phyloP scores from a whole-genome alignment of 140 eudicot genomes.

The Erigeron philadelphicus region DNA sequence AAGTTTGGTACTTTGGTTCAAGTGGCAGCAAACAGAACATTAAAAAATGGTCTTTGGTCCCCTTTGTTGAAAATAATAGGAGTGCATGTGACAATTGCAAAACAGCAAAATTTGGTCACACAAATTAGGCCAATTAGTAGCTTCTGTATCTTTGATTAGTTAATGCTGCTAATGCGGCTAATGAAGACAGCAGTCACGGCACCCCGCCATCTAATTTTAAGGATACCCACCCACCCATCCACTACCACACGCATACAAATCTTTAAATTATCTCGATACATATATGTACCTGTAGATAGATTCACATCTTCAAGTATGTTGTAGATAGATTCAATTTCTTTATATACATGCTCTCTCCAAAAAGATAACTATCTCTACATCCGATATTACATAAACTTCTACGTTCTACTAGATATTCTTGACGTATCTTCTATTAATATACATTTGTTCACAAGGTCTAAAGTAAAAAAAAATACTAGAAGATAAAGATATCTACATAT shows the following conservation, averaged over 20 bases:
- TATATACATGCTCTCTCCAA: constrained; percentile 10
- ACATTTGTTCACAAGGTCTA: constrained; percentile 4
- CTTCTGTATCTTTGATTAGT: constrained; percentile 6
- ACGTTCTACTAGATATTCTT: neutral
- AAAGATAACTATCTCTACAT: constrained; percentile 13
- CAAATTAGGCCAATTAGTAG: neutral
- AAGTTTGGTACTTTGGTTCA: constrained; percentile 17
- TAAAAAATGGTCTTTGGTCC: constrained; percentile 9
- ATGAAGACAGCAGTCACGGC: constrained; percentile 22
- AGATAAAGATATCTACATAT: neutral
- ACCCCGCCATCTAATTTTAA: neutral
- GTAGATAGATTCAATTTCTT: constrained; percentile 14
- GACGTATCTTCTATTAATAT: constrained; percentile 4
- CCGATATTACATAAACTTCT: neutral
- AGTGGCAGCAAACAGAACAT: constrained; percentile 12
- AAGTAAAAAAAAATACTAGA: constrained; percentile 15
- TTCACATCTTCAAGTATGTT: neutral
- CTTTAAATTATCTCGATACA: neutral
- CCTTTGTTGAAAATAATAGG: constrained; percentile 1
- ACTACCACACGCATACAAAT: neutral
- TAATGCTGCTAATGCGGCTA: constrained; percentile 19
- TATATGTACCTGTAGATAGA: neutral
- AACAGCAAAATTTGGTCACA: constrained; percentile 8
- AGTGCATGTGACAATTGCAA: constrained; percentile 11
- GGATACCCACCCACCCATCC: neutral